These are phyloP conservation scores for Dissoconium aciculare DNA, from an alignment of 2,329 filamentous ascomycete genomes.

Conservation along the genomic window DNA sequence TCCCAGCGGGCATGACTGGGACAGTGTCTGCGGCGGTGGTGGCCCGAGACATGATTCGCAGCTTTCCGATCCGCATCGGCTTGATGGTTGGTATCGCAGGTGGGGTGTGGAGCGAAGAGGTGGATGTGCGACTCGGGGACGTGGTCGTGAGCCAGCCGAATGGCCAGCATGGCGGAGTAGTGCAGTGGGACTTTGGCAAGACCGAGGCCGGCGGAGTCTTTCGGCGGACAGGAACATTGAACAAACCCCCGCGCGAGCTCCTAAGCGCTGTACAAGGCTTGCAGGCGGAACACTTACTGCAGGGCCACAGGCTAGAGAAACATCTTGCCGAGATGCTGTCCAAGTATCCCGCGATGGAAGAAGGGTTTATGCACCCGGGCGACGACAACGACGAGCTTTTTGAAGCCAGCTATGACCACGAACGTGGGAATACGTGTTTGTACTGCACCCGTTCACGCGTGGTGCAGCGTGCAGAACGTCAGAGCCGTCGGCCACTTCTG, in stretches of 20 bases:
- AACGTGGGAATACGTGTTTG: too few relatives aligned
- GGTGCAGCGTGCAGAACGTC: too few relatives aligned
- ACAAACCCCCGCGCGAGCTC: slow-evolving; percentile 8
- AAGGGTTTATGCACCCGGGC: slow-evolving; percentile 2
- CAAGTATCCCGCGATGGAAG: background rate
- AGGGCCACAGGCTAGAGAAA: slow-evolving; percentile 1
- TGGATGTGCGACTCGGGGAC: too few relatives aligned
- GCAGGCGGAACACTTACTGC: too few relatives aligned
- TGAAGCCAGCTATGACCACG: slow-evolving; percentile 3
- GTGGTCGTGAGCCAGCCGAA: too few relatives aligned
- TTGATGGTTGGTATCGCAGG: slow-evolving; percentile 15
- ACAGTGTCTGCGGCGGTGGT: slow-evolving; percentile 11
- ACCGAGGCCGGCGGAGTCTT: slow-evolving; percentile 13
- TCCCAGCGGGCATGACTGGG: slow-evolving; percentile 12
- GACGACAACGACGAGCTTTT: slow-evolving; percentile 3
- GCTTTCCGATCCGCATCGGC: too few relatives aligned
- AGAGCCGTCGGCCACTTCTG: too few relatives aligned
- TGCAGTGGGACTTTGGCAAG: too few relatives aligned
- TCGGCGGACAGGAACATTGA: background rate
- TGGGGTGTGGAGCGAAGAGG: slow-evolving; percentile 8
- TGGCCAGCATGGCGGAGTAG: too few relatives aligned
- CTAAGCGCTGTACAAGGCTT: too few relatives aligned
- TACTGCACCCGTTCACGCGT: too few relatives aligned
- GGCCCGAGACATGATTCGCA: slow-evolving; percentile 9
- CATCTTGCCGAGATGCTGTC: slow-evolving; percentile 3